Percentiles rank a stretch among this genome's conserved stretches.
These are phyloP conservation scores for Myriosclerotinia scirpicola DNA, from an alignment of 2,329 filamentous ascomycete species.

Conservation along the genomic window DNA sequence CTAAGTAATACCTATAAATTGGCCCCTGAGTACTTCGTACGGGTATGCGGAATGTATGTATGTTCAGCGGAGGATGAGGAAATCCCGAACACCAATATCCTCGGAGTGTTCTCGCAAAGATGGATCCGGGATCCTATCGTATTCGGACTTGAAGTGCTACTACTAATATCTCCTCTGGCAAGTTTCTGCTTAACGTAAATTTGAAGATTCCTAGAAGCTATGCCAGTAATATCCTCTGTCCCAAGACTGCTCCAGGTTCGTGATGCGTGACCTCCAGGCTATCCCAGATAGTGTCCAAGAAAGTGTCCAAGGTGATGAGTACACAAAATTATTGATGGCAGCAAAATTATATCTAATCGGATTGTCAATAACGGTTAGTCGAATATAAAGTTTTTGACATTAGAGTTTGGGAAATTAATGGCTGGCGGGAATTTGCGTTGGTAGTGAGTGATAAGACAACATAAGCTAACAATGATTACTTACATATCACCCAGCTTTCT, in stretches of 20 bases:
- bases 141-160: background rate
- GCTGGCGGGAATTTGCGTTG: too few species aligned
- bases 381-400: too few species aligned
- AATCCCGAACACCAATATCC: constrained; percentile 4
- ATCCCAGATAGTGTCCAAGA: too few species aligned
- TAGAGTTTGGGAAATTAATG: too few species aligned
- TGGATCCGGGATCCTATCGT: background rate
- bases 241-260: too few species aligned
- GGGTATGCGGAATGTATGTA: too few species aligned
- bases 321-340: background rate
- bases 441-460: too few species aligned
- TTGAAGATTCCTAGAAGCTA: background rate
- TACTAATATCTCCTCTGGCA: background rate
- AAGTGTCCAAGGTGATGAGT: background rate
- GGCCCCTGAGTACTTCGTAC: background rate
- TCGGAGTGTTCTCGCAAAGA: constrained; percentile 15
- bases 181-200: background rate
- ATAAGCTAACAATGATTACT: background rate
- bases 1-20: background rate
- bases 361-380: background rate
- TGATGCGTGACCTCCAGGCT: too few species aligned
- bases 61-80: background rate
- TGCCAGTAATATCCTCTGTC: too few species aligned
- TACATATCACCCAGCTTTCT: background rate
- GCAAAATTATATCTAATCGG: too few species aligned